Evolutionary conservation across 805 yeast genomes (phyloP).

Genomic region (Schwanniomyces polymorphus): DNA sequence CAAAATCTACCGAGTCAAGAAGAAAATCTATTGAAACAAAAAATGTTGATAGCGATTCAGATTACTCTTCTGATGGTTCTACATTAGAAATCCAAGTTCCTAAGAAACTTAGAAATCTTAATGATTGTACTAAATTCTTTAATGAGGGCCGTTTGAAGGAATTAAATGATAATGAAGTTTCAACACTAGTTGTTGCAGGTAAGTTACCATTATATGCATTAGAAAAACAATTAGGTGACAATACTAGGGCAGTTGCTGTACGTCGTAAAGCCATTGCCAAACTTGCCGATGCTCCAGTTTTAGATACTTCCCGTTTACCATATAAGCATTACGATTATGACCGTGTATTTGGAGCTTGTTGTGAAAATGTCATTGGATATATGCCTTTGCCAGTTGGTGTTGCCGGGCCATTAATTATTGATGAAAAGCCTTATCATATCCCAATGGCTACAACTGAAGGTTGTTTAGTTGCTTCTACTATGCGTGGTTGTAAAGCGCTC

Average conservation of each 20-base stretch:
- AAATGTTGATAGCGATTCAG: constrained; percentile 10
- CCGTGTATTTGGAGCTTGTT: constrained; percentile 97
- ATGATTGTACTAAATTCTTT: constrained; percentile 60
- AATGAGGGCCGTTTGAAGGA: constrained; percentile 71
- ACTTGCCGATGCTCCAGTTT: constrained; percentile 76
- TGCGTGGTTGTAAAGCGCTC: constrained; percentile 98
- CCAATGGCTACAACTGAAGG: constrained; percentile 99
- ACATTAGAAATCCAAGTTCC: constrained; percentile 25
- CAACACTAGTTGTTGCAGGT: constrained; percentile 66
- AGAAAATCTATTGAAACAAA: constrained; percentile 3
- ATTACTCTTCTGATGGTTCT: constrained; percentile 27
- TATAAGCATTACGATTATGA: constrained; percentile 84
- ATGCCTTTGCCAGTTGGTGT: constrained; percentile 97
- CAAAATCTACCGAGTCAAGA: neutral
- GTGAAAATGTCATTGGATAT: constrained; percentile 97
- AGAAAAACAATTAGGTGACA: constrained; percentile 87
- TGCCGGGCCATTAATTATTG: constrained; percentile 94
- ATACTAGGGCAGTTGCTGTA: constrained; percentile 87
- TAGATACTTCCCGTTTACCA: constrained; percentile 73
- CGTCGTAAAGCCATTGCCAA: constrained; percentile 92
- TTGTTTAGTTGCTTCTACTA: constrained; percentile 95
- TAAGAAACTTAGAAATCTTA: constrained; percentile 47
- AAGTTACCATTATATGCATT: constrained; percentile 90
- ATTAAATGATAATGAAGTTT: constrained; percentile 72
- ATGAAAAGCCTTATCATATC: constrained; percentile 82